These are phyloP conservation scores for Microcera coccophila DNA, from an alignment of 2,329 filamentous ascomycete species.

Conservation along the genomic window DNA sequence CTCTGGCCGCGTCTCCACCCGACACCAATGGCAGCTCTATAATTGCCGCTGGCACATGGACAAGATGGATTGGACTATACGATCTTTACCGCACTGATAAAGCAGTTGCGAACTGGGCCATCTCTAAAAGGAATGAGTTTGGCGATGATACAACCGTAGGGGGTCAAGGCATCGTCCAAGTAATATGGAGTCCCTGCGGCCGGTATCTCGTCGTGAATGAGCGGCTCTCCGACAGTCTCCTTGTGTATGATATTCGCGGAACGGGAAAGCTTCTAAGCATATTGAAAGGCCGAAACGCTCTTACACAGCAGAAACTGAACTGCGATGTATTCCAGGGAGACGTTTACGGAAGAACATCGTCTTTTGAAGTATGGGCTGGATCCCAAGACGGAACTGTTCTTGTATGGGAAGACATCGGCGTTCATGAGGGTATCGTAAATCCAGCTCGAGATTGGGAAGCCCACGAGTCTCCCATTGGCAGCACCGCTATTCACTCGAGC, in stretches of 20 bases:
- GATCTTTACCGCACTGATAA: constrained; percentile 53
- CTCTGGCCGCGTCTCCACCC: constrained; percentile 46
- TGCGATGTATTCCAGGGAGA: constrained; percentile 51
- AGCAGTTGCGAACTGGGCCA: constrained; percentile 55
- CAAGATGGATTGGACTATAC: constrained; percentile 59
- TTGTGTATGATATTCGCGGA: constrained; percentile 62
- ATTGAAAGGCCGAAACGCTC: constrained; percentile 47
- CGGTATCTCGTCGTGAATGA: constrained; percentile 61
- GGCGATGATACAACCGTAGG: constrained; percentile 45
- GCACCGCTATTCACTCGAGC: constrained; percentile 48
- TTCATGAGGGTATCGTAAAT: constrained; percentile 39
- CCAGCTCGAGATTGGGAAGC: constrained; percentile 50
- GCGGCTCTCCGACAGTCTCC: constrained; percentile 50
- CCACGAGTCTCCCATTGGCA: constrained; percentile 46
- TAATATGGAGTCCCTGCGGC: constrained; percentile 60
- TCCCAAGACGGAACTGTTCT: constrained; percentile 50
- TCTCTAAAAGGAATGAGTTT: constrained; percentile 57
- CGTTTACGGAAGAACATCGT: constrained; percentile 29
- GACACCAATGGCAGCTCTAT: constrained; percentile 36
- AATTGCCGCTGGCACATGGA: constrained; percentile 61
- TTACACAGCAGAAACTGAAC: constrained; percentile 53
- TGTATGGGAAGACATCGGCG: constrained; percentile 57
- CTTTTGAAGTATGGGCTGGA: constrained; percentile 62
- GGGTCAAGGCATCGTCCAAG: constrained; percentile 61
- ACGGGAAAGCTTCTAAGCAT: constrained; percentile 54